Base-by-base conservation (phyloP, 306 rosid genomes). In the Lathyrus tuberosus region DNA sequence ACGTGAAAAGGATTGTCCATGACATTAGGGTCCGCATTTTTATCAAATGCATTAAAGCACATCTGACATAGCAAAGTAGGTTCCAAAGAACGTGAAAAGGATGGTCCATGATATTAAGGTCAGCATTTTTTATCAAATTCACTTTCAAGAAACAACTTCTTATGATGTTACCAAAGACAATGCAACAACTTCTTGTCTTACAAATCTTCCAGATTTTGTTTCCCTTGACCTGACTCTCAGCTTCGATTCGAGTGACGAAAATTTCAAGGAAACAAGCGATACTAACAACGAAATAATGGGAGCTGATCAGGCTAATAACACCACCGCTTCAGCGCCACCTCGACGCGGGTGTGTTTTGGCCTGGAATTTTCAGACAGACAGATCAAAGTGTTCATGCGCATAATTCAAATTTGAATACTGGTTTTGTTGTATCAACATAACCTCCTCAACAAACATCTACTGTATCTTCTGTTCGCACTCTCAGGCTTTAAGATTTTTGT, bases 1-100 rank as follows among this genome's bases (percentile, higher is more conserved):
- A n/a, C n/a, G n/a, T n/a, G n/a, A n/a, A n/a, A n/a, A n/a, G 98
- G 97, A 81, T 90, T 97, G 81, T 81, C 83, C 89, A 90, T 68
- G 67, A 93, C 89, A 75, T 93, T 91, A 43, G 90, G 97, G 84
- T 93, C 24, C 2, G 94, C 98, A 51, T 84, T 83, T 69, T 85
- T 41, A 84, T 93, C 90, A 43, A 93, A 85, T 66, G 96, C 97
- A 75, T 87, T 82, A 41, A 93, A 85, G 78, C 98, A 94, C 92
- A 90, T 80, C 98, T 94, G 70, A 71, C 42, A 70, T 64, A 74
- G 69, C 59, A 75, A 64, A 77, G 14, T 18, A 68, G n/a, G n/a
- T n/a, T n/a, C n/a, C n/a, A n/a, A n/a, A n/a, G n/a, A n/a, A n/a
- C n/a, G n/a, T n/a, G n/a, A n/a, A n/a, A n/a, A n/a, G n/a, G n/a